Base-by-base conservation (phyloP, 2,329 filamentous ascomycete genomes). In the Paecilomyces sp. region DNA sequence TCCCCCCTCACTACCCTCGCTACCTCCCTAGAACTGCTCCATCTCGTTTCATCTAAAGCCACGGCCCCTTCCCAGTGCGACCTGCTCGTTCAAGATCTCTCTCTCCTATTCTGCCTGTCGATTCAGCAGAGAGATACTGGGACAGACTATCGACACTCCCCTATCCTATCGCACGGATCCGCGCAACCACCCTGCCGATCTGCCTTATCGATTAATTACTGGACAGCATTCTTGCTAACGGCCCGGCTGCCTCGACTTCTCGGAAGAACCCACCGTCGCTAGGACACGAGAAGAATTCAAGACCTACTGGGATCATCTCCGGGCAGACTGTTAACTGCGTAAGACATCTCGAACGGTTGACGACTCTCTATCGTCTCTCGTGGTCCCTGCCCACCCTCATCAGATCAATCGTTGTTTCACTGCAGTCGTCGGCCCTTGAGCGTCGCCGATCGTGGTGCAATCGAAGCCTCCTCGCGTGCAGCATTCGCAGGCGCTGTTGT, bases 351-450 rank as follows among this genome's bases (percentile, higher is more conserved):
- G 41, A 47, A 47, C 18, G 3, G 15, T 47, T 9, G 41, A 47
- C 41, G 13, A 47, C 36, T 47, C 36, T 15, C 7, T 47, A 18
- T 47, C 41, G 4, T 47, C 41, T 18, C 3, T 47, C 41, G 3
- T 22, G 41, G 41, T 47, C 41, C 41, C 36, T 41, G 15, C 36
- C 36, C 41, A 47, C 25, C 54, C 18, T 34, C 30, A 13, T 28
- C 54, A 56, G 15, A 56, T 30, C 54, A 9, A 57, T 57, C 55
- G 55, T 50, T 13, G 55, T 57, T 57, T 57, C 55, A 57, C 34
- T 47, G 3, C 41, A 4, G 5, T 47, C 41, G 41, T 18, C 41
- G 15, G 41, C 18, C n/a, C 8, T 47, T 2, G 18, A 18, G 15
- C 18, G 15, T 47, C n/a, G 41, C 41, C 41, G 41, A 47, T 47